Base-by-base conservation (phyloP, 768 basidiomycete genomes). In the Cystobasidium onofrii region DNA sequence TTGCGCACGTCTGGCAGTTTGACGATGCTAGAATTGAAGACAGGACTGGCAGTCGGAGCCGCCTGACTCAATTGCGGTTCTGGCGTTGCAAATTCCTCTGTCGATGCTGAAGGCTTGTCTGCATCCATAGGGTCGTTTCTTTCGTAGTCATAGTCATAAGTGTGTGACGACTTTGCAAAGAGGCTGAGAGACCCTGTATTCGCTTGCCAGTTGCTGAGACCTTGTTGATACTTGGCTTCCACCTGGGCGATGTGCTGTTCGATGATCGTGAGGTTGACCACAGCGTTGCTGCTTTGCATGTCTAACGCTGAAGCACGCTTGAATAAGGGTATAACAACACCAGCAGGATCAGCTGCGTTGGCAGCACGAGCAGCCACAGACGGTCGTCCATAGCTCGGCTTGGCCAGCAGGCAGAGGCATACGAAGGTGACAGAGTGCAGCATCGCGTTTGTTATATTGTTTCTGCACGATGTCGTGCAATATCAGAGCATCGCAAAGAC, bases 201-300 rank as follows among this genome's bases (percentile, higher is more conserved):
- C 33, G 33, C 27, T 39, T 71, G 69, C 69, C 69, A 71, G 29
- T 71, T 71, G 10, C 20, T n/a, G 33, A 71, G 50, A 20, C 69
- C 69, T 44, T 71, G 69, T 25, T 60, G 29, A 39, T 71, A 71
- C 27, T 71, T 71, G n/a, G 69, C 69, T 25, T 55, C 50, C 15
- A 60, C 43, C 33, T 36, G 50, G 3, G 33, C 23, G n/a, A 71
- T 31, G 54, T 71, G 69, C 52, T 41, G 10, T 18, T 60, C 29
- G 25, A 71, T 33, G 31, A 43, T 44, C n/a, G 18, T 31, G 27
- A 71, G 4, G 39, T 71, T 60, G 17, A 43, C 69, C 7, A 71
- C 55, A 44, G n/a, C 3, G 69, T 2, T 39, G 7, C 25, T 33
- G 25, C 10, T 18, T 23, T 71, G 18, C 20, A 20, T 36, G 39